Conservation (phyloP, 768 basidiomycete species). For the Tulasnella sp. region DNA sequence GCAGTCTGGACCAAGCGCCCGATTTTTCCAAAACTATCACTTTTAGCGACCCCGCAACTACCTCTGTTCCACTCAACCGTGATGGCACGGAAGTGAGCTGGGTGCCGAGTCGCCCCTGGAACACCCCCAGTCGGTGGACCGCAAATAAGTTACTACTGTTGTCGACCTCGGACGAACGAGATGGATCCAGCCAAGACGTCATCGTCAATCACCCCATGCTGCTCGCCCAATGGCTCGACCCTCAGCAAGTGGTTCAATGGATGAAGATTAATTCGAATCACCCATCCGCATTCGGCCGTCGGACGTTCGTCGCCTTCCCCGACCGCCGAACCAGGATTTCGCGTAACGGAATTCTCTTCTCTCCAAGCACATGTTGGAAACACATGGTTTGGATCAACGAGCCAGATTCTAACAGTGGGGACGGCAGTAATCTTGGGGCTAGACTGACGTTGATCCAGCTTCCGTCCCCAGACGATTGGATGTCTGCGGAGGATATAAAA, state of each 20-base stretch:
- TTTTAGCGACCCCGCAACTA: not conserved
- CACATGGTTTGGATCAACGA: not conserved
- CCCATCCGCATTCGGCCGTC: not conserved
- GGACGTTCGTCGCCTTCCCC: not conserved
- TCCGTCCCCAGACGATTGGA: not conserved
- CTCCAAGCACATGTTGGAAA: not conserved
- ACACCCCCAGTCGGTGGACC: not conserved
- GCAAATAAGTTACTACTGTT: not conserved
- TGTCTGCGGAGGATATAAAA: not conserved
- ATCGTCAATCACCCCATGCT: not conserved
- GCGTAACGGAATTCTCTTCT: not conserved
- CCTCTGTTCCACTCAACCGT: not conserved
- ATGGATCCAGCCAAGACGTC: not conserved
- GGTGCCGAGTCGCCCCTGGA: constrained; percentile 6
- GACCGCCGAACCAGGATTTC: not conserved
- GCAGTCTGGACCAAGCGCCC: not conserved
- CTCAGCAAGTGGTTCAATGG: not conserved
- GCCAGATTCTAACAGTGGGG: not conserved
- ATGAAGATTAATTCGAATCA: not conserved
- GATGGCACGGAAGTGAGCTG: not conserved
- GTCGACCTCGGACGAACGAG: constrained; percentile 7
- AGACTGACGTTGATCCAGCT: not conserved
- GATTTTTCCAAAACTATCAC: not conserved
- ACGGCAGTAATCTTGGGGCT: not conserved
- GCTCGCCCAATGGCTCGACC: not conserved